These are phyloP conservation scores for Torulaspora indica DNA, from an alignment of 805 yeast species.

Conservation along the genomic window DNA sequence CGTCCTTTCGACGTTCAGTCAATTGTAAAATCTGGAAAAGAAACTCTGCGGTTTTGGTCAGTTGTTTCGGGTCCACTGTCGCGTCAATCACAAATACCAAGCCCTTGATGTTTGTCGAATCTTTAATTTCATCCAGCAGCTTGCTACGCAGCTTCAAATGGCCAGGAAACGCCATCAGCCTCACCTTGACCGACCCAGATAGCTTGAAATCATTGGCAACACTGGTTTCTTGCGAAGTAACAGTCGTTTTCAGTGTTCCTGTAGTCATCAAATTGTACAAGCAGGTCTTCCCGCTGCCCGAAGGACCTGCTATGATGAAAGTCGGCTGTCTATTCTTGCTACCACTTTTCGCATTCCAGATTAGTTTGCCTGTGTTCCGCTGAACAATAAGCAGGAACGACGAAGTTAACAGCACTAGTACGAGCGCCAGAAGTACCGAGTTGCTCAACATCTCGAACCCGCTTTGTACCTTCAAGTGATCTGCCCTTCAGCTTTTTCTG, in stretches of 20 bases:
- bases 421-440: constrained; percentile 16
- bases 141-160: constrained; percentile 65
- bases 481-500: background rate
- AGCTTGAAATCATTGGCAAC: constrained; percentile 36
- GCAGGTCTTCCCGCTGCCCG: constrained; percentile 62
- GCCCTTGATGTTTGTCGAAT: constrained; percentile 51
- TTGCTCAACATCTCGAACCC: constrained; percentile 13
- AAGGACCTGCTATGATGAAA: constrained; percentile 59
- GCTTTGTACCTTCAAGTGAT: background rate
- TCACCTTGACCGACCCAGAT: constrained; percentile 40
- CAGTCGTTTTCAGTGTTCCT: constrained; percentile 37
- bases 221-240: constrained; percentile 51
- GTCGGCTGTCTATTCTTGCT: constrained; percentile 41
- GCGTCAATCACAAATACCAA: constrained; percentile 76
- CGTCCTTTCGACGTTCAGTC: constrained; percentile 61
- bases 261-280: constrained; percentile 41
- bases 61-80: constrained; percentile 46
- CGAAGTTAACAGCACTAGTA: constrained; percentile 20
- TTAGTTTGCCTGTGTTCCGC: constrained; percentile 15
- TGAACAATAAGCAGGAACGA: constrained; percentile 19
- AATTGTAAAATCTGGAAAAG: constrained; percentile 54
- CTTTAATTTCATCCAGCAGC: constrained; percentile 45
- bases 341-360: constrained; percentile 13
- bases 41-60: constrained; percentile 53
- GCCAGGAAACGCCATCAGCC: constrained; percentile 84